A percentile compares a stretch with the other conserved stretches of the same genome.
Evolutionary conservation across 495 filamentous ascomycete species (phyloP).

Genomic region (Neurospora tetrasperma): DNA sequence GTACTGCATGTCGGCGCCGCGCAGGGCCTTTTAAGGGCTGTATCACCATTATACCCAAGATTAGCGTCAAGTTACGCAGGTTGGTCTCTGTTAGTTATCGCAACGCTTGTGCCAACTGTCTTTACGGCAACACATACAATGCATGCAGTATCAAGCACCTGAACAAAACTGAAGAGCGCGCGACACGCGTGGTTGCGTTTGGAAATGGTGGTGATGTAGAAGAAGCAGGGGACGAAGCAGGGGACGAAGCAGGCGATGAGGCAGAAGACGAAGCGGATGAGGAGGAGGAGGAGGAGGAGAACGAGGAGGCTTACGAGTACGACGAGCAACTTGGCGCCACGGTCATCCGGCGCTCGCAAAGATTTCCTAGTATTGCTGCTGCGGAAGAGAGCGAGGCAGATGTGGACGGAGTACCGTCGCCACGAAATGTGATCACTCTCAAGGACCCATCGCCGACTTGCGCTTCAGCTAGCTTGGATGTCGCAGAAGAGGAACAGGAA

Average conservation of each 20-base stretch:
- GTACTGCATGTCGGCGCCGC: constrained; percentile 7
- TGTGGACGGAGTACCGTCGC: not conserved
- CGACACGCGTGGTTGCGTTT: not conserved
- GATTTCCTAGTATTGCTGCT: not conserved
- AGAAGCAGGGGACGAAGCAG: not conserved
- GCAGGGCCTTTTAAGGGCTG: constrained; percentile 4
- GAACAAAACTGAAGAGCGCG: not conserved
- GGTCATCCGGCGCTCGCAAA: not conserved
- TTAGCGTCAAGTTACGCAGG: not conserved
- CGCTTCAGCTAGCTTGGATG: not conserved
- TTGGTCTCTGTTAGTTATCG: not conserved
- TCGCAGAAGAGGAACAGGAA: not conserved
- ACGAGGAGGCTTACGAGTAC: not conserved
- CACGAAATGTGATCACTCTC: not conserved
- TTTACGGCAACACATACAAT: not conserved
- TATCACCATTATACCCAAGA: not conserved
- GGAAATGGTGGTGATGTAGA: not conserved
- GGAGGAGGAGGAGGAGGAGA: constrained; percentile 2
- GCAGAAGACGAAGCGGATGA: constrained; percentile 1
- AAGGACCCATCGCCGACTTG: not conserved
- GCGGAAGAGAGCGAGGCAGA: not conserved
- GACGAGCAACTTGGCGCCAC: not conserved
- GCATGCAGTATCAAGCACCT: constrained; percentile 4
- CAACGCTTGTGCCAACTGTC: constrained; percentile 8
- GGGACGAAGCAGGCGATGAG: not conserved